phyloP scores from a whole-genome alignment of 1,284 basidiomycete species.

The Trametes pubescens region DNA sequence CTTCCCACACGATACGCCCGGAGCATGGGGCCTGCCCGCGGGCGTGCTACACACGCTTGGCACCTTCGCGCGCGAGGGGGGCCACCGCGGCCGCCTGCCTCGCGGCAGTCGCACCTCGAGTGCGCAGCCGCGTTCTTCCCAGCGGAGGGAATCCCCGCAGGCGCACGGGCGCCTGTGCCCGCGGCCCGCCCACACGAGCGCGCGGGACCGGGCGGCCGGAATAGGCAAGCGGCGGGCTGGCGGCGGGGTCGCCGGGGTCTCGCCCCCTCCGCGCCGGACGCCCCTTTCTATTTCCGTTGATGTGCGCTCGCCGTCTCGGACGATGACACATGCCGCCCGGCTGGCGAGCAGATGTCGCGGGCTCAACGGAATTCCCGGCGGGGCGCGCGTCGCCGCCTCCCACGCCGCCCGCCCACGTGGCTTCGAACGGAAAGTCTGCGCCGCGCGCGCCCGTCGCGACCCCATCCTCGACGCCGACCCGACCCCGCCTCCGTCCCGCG shows the following conservation, averaged over 20 bases:
- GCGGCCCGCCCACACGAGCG: not conserved
- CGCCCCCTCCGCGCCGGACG: slow-evolving; percentile 12
- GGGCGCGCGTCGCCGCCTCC: slow-evolving; percentile 19
- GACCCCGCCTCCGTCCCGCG: slow-evolving; percentile 7
- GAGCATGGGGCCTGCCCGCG: slow-evolving; percentile 13
- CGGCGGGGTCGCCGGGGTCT: slow-evolving; percentile 27
- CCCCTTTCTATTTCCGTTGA: slow-evolving; percentile 27
- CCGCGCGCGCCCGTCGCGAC: slow-evolving; percentile 16
- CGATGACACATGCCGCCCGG: slow-evolving; percentile 31
- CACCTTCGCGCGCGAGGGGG: slow-evolving; percentile 13
- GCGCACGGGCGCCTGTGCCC: not conserved
- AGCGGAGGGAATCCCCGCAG: slow-evolving; percentile 14
- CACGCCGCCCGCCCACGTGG: slow-evolving; percentile 40
- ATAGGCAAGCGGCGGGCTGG: slow-evolving; percentile 15
- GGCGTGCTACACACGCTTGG: slow-evolving; percentile 22
- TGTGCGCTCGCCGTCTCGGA: slow-evolving; percentile 33
- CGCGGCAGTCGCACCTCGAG: slow-evolving; percentile 9
- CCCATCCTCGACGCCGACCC: not conserved
- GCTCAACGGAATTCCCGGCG: slow-evolving; percentile 30
- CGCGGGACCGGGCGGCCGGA: slow-evolving; percentile 4
- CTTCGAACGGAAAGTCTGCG: slow-evolving; percentile 34
- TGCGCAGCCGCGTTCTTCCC: slow-evolving; percentile 12
- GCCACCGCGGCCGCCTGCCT: slow-evolving; percentile 24
- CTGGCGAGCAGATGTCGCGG: slow-evolving; percentile 13
- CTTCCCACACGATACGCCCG: slow-evolving; percentile 32